Percentiles rank a stretch among this genome's conserved stretches.
These are phyloP conservation scores for Aspergillus sp. DNA, from an alignment of 2,329 filamentous ascomycete species.

Conservation along the genomic window DNA sequence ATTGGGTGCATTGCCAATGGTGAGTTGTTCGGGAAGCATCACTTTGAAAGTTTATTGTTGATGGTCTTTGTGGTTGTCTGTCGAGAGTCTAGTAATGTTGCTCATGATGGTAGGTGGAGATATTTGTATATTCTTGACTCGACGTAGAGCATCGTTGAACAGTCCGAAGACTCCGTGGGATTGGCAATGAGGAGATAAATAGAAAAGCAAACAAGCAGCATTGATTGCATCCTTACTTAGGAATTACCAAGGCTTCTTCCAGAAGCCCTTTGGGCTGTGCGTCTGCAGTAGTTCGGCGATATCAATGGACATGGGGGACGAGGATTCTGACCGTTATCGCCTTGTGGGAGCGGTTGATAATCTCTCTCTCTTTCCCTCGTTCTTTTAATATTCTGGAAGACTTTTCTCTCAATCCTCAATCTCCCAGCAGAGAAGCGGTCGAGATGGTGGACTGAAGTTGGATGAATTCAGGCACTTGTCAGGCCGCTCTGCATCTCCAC, in stretches of 20 bases:
- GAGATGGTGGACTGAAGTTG: background rate
- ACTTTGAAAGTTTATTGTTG: slow-evolving; percentile 19
- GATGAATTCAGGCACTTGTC: slow-evolving; percentile 21
- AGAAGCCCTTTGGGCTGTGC: slow-evolving; percentile 22
- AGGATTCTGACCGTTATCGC: background rate
- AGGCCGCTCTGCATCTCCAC: slow-evolving; percentile 24
- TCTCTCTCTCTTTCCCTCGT: background rate
- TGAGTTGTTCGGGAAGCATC: slow-evolving; percentile 18
- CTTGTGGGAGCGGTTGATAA: background rate
- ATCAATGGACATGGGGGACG: too few species aligned
- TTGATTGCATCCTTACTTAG: background rate
- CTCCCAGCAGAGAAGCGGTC: background rate
- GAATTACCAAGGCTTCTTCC: slow-evolving; percentile 9
- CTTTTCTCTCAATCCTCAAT: background rate
- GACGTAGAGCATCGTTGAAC: too few species aligned
- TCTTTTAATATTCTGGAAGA: too few species aligned
- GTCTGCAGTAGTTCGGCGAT: slow-evolving; percentile 7
- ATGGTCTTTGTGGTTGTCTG: background rate
- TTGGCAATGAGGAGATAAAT: too few species aligned
- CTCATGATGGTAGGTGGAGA: background rate
- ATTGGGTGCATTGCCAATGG: slow-evolving; percentile 17
- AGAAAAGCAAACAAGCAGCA: too few species aligned
- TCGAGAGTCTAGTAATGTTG: background rate
- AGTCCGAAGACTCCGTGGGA: too few species aligned
- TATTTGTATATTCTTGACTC: too few species aligned